These are phyloP conservation scores for Oryza coarctata DNA, from an alignment of 176 grass and related monocot species.

Conservation along the genomic window DNA sequence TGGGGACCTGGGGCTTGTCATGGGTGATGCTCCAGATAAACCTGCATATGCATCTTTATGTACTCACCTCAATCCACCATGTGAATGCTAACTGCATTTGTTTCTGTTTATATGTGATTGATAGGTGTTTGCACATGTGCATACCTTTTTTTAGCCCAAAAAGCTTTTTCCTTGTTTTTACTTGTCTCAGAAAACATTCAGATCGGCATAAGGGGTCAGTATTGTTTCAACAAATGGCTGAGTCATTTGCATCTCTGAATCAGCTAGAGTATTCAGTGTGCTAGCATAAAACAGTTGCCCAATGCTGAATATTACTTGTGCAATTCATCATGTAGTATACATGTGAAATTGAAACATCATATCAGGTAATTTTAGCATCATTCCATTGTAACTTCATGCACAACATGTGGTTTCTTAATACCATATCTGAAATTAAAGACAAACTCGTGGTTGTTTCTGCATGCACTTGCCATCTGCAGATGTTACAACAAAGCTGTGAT, in stretches of 20 bases:
- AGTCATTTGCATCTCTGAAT: not conserved
- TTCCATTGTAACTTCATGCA: not conserved
- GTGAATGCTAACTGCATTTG: not conserved
- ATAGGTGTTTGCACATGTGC: not conserved
- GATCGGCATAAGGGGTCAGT: constrained; percentile 2
- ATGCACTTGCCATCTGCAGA: not conserved
- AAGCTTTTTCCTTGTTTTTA: not conserved
- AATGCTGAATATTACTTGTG: not conserved
- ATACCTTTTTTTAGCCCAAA: not conserved
- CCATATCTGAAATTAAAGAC: constrained; percentile 8
- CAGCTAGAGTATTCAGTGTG: not conserved
- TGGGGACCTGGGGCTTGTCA: not conserved
- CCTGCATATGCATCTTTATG: not conserved
- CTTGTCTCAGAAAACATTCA: not conserved
- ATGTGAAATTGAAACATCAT: not conserved
- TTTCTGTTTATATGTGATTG: not conserved
- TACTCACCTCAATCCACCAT: not conserved
- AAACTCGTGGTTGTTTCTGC: not conserved
- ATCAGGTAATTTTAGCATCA: not conserved
- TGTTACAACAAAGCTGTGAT: not conserved
- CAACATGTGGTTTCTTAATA: not conserved
- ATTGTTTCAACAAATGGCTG: not conserved
- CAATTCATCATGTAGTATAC: not conserved
- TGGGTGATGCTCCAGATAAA: not conserved
- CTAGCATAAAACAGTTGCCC: not conserved